A percentile compares a stretch with the other conserved stretches of the same genome.
Evolutionary conservation across 2,329 filamentous ascomycete genomes (phyloP).

Genomic region (Myriangium duriaei): DNA sequence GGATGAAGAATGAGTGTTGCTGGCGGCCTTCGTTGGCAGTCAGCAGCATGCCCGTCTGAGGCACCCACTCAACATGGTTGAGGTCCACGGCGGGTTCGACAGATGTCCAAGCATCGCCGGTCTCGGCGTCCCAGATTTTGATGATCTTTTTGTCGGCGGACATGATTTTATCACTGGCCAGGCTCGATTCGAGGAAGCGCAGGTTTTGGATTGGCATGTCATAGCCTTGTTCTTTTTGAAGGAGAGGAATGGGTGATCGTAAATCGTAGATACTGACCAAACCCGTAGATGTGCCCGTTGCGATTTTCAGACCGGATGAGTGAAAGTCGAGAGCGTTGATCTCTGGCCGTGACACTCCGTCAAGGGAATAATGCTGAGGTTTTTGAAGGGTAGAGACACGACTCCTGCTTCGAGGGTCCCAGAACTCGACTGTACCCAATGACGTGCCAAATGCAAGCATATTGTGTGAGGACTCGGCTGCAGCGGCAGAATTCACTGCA

Average conservation of each 20-base stretch:
- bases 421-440: constrained; percentile 91
- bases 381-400: constrained; percentile 64
- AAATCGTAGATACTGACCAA: constrained; percentile 86
- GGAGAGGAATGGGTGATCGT: constrained; percentile 68
- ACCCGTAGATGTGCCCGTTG: constrained; percentile 76
- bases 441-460: constrained; percentile 88
- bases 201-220: constrained; percentile 85
- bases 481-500: constrained; percentile 73
- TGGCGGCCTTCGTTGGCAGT: constrained; percentile 95
- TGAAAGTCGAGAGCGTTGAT: constrained; percentile 84
- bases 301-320: constrained; percentile 69
- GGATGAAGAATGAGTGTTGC: constrained; percentile 90
- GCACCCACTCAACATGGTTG: constrained; percentile 87
- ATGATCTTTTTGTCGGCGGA: constrained; percentile 92
- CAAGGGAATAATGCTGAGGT: constrained; percentile 26
- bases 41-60: constrained; percentile 83
- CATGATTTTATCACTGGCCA: constrained; percentile 58
- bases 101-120: constrained; percentile 84
- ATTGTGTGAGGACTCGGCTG: constrained; percentile 82
- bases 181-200: constrained; percentile 55
- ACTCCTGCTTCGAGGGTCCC: constrained; percentile 77
- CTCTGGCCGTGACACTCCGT: constrained; percentile 37
- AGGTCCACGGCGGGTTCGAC: constrained; percentile 91
- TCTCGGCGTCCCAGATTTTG: constrained; percentile 83
- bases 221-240: constrained; percentile 93